These are phyloP conservation scores for Marasmius tenuissimus DNA, from an alignment of 1,284 basidiomycete genomes.

Conservation along the genomic window DNA sequence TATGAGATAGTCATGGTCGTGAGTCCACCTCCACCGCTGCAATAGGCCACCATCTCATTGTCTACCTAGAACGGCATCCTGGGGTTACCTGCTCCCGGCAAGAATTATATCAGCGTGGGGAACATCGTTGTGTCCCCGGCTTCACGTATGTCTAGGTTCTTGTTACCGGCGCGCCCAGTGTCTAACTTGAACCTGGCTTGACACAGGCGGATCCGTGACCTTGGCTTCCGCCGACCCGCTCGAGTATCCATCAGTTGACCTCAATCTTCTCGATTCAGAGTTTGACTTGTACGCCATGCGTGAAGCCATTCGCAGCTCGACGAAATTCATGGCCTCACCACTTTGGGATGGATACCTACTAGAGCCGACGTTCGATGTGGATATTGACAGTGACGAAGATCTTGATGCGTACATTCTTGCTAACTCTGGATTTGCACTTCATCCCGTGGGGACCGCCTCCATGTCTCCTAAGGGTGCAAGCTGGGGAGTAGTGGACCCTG, in stretches of 20 bases:
- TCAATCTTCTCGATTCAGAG: slow-evolving; percentile 28
- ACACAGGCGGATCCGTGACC: slow-evolving; percentile 36
- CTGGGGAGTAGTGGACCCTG: slow-evolving; percentile 49
- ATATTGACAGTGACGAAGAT: neutral
- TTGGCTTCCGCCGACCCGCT: slow-evolving; percentile 37
- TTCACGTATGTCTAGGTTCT: slow-evolving; percentile 29
- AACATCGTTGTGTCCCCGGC: slow-evolving; percentile 29
- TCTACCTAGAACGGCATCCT: slow-evolving; percentile 9
- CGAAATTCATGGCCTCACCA: slow-evolving; percentile 29
- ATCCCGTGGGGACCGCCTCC: slow-evolving; percentile 28
- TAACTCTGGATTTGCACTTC: slow-evolving; percentile 15
- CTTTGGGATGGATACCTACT: slow-evolving; percentile 35
- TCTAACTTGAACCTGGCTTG: neutral
- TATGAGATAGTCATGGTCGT: slow-evolving; percentile 13
- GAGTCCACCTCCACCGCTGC: slow-evolving; percentile 11
- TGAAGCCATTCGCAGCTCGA: slow-evolving; percentile 29
- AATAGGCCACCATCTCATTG: slow-evolving; percentile 16
- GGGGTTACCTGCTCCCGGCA: slow-evolving; percentile 15
- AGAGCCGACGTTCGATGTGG: neutral
- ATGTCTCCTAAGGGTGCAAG: slow-evolving; percentile 27
- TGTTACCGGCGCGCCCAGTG: neutral
- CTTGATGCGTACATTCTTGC: slow-evolving; percentile 23
- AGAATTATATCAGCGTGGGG: slow-evolving; percentile 28
- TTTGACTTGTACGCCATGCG: slow-evolving; percentile 36
- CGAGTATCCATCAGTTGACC: slow-evolving; percentile 37